These are phyloP conservation scores for Penicillium sumatraense DNA, from an alignment of 2,329 filamentous ascomycete genomes.

Conservation along the genomic window DNA sequence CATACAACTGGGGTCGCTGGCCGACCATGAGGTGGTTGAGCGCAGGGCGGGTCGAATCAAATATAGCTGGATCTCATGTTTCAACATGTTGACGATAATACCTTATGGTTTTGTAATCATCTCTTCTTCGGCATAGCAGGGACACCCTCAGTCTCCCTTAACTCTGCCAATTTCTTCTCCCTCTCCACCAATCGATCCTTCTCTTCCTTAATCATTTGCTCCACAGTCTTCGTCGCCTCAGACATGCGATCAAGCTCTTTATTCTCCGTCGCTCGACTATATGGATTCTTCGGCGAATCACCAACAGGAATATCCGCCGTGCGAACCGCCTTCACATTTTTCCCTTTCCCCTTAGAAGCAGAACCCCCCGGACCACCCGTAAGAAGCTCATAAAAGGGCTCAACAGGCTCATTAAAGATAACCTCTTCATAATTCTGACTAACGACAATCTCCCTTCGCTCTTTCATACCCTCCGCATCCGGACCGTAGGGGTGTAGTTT, in stretches of 20 bases:
- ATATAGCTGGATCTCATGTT: neutral
- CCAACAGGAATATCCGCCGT: constrained; percentile 75
- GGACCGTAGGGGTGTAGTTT: constrained; percentile 87
- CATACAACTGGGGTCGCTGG: neutral
- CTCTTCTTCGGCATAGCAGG: constrained; percentile 47
- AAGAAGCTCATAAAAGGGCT: constrained; percentile 85
- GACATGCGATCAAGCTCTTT: constrained; percentile 69
- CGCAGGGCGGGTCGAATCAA: neutral
- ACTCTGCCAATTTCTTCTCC: constrained; percentile 63
- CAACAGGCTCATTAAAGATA: constrained; percentile 95
- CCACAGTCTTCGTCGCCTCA: constrained; percentile 63
- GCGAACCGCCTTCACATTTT: constrained; percentile 61
- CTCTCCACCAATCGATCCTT: constrained; percentile 65
- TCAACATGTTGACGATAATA: neutral
- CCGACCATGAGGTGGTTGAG: neutral
- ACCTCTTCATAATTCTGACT: constrained; percentile 91
- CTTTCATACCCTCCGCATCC: constrained; percentile 74
- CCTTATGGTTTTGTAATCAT: constrained; percentile 29
- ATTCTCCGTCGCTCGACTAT: constrained; percentile 71
- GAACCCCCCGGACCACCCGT: constrained; percentile 67
- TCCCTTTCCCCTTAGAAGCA: constrained; percentile 63
- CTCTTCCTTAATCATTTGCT: constrained; percentile 66
- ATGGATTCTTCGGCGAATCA: constrained; percentile 71
- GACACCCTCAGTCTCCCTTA: constrained; percentile 51
- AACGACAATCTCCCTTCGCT: constrained; percentile 67